Evolutionary conservation across 2,329 filamentous ascomycete species (phyloP), one percentile per base, ranked within the genome.

Genomic region (Trichoderma semiorbis): DNA sequence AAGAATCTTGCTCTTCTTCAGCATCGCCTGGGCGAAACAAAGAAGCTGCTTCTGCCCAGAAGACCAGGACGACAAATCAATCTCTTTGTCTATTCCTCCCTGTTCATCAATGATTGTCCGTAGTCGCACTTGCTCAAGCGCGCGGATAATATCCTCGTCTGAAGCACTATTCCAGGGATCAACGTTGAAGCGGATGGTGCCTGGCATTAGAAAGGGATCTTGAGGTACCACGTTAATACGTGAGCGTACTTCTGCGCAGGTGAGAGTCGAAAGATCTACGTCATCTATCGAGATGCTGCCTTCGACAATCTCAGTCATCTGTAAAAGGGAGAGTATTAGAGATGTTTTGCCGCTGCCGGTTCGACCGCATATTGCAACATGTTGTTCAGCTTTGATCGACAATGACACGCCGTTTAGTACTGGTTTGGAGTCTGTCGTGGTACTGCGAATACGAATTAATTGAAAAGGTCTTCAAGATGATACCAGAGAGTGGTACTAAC

Each of bases 171-270:
- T 73, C 4, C 78, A 76, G 0, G 86, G 86, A 73, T 88, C 85
- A 1, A 86, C 78, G 69, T 89, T 89, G 4, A 79, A 77, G 0
- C 85, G 82, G 3, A 89, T 77, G 0, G 79, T 84, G 1, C 85
- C 86, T 2, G 82, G 81, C 8, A 89, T 78, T 14, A 87, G 81
- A 68, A 87, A 83, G 0, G 85, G 80, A 58, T 88, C 86, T 77
- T 89, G 87, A 0, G 87, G 83, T 1, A 88, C 78, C 1, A 81
- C 81, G 24, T 83, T 83, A 5, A 88, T 77, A 2, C 76, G 69
- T 2, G 75, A 71, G 1, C 79, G 76, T 0, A 81, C 62, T 12
- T 70, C 67, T 5, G 75, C 61, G 11, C 76, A 73, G 0, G 74
- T 70, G 2, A 80, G 55, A 1, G 62, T 74, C 0, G 75, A 69